These are phyloP conservation scores for Coemansia furcata DNA, from an alignment of 192 early-diverging fungal genomes.

Conservation along the genomic window DNA sequence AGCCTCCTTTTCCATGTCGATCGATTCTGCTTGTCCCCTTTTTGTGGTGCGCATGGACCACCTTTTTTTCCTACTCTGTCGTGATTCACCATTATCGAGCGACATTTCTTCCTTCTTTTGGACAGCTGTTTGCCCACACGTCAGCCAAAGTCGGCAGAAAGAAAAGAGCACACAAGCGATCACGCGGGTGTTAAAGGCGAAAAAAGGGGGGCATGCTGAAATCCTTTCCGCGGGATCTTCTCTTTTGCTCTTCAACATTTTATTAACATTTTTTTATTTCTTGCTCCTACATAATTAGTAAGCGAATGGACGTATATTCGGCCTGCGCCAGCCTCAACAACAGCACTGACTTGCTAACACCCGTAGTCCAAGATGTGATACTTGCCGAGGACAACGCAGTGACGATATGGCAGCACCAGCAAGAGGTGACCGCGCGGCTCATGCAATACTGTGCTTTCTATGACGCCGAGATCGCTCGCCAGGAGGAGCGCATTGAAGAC, in stretches of 20 bases:
- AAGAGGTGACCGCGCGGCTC: conserved; percentile 28
- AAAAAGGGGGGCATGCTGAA: background rate
- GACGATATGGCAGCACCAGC: conserved; percentile 8
- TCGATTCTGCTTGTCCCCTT: background rate
- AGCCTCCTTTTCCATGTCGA: background rate
- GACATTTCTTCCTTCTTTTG: background rate
- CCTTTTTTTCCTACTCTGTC: background rate
- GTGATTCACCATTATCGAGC: conserved; percentile 1
- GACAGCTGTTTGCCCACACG: background rate
- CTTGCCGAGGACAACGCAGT: background rate
- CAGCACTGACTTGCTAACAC: conserved; percentile 4
- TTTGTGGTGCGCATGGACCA: conserved; percentile 2
- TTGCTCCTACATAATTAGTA: background rate
- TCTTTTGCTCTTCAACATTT: background rate
- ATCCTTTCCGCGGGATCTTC: background rate
- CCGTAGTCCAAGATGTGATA: background rate
- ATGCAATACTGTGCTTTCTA: conserved; percentile 37
- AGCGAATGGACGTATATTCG: conserved; percentile 1
- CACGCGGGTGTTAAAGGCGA: background rate
- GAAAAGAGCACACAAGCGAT: background rate
- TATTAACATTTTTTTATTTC: background rate
- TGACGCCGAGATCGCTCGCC: conserved; percentile 20
- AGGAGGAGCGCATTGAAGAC: conserved; percentile 35
- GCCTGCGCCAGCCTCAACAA: background rate
- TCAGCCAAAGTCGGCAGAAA: background rate